Base-by-base conservation (phyloP, 176 grass and related monocot genomes). In the Elymus sibiricus region DNA sequence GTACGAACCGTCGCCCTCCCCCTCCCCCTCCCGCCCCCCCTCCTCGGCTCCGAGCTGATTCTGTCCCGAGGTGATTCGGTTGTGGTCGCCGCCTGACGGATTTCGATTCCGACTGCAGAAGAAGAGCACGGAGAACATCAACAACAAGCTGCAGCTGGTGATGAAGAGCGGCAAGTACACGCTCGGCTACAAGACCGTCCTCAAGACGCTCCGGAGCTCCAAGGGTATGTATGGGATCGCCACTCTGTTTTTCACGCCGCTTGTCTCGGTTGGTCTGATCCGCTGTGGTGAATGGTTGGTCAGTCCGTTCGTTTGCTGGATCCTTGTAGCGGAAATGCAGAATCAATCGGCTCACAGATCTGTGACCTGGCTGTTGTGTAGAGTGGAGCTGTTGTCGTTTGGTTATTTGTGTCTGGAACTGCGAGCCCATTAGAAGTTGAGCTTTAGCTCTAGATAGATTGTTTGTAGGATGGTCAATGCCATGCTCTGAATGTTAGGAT, bases 101-200 rank as follows among this genome's bases (percentile, higher is more conserved):
- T 79, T 73, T 88, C 15, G 79, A 42, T 95, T 72, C 11, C 19
- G 46, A 40, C 29, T 46, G 94, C 85, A 99, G 97, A 99, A 96
- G 97, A 99, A 94, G 94, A 96, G 82, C 87, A 85, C 92, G 32
- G 97, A 99, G 71, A 94, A 69, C 92, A 99, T 99, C 86, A 99
- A 96, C 92, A 96, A 92, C 90, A 89, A 93, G 87, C 82, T 99
- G 60, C 94, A 95, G 76, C 92, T 99, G 46, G 97, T 99, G 75
- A 99, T 99, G 97, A 99, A 99, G 92, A 99, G 97, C 60, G 97
- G 94, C 35, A 96, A 94, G 88, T 98, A 98, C 84, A 95, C 93
- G 17, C 96, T 98, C 17, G 93, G 96, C 2, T 98, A 95, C 88
- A 99, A 88, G 88, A 99, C 97, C 29, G 97, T 99, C 66, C 90